phyloP scores from a whole-genome alignment of 805 yeast genomes.

The Starmerella bombicola region DNA sequence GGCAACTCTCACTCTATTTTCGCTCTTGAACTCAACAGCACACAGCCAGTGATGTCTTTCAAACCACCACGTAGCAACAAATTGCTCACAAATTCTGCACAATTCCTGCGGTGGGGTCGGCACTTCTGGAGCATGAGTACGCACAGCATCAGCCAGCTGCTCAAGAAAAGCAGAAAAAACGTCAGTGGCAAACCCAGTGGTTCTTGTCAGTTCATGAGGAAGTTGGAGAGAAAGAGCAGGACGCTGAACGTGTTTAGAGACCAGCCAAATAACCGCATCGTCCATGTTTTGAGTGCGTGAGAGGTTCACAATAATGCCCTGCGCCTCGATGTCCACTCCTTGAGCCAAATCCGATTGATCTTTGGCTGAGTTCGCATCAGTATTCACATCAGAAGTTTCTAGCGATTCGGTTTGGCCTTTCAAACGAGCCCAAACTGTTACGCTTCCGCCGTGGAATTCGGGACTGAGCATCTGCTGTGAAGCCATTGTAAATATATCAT shows the following conservation, averaged over 20 bases:
- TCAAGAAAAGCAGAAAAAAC: slow-evolving; percentile 64
- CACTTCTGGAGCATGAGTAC: slow-evolving; percentile 41
- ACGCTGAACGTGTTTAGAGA: slow-evolving; percentile 60
- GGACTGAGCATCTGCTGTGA: slow-evolving; percentile 28
- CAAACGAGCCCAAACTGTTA: slow-evolving; percentile 17
- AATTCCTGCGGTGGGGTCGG: slow-evolving; percentile 74
- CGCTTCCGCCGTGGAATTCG: slow-evolving; percentile 15
- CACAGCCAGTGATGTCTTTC: slow-evolving; percentile 86
- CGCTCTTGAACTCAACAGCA: slow-evolving; percentile 68
- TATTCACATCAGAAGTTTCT: background rate
- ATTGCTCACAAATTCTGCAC: slow-evolving; percentile 84
- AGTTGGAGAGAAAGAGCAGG: slow-evolving; percentile 52
- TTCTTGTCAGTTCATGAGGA: slow-evolving; percentile 39
- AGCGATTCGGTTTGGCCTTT: slow-evolving; percentile 1
- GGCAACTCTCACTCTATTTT: slow-evolving; percentile 56
- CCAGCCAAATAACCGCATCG: slow-evolving; percentile 53
- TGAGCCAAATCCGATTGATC: background rate
- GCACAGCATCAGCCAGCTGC: slow-evolving; percentile 49
- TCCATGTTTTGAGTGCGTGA: slow-evolving; percentile 29
- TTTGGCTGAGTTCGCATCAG: background rate
- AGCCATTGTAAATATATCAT: slow-evolving; percentile 25
- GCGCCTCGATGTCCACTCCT: slow-evolving; percentile 48
- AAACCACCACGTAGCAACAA: slow-evolving; percentile 92
- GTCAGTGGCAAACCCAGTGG: slow-evolving; percentile 81
- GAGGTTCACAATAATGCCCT: slow-evolving; percentile 65